Evolutionary conservation across 805 yeast species (phyloP), one percentile per base, ranked within the genome.

Genomic region (Zygotorulaspora chibaensis): DNA sequence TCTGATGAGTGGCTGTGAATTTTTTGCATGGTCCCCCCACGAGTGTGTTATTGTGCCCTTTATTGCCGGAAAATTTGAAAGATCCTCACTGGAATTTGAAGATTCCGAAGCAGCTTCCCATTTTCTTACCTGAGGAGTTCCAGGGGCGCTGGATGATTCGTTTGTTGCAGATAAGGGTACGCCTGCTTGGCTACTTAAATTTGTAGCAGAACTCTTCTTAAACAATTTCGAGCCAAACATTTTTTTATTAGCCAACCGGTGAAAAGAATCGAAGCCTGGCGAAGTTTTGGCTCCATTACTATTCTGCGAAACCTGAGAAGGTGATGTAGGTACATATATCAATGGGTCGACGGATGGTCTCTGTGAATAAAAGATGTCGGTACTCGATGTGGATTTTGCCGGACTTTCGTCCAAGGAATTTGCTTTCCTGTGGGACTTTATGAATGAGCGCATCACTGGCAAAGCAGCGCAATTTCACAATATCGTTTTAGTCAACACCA

Each of bases 11-110:
- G 59, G 54, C 15, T 54, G 56, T 1, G 52, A 52, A 13, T 37
- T 38, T 25, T 55, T 54, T 11, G 50, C 30, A n/a, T 34, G 48
- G 9, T 51, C 57, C 0, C 77, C 78, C 80, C 80, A 75, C 35
- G 73, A 74, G 51, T 75, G 79, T 10, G 73, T 71, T 27, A 76
- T 59, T 11, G 79, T 75, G 7, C 80, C 80, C 28, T 63, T 65
- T 7, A 75, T 75, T 0, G 69, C 59, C 1, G 72, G 69, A 9
- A 63, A 23, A 47, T 44, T 6, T 56, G 54, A 8, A 40, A 40
- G 46, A 13, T 40, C 49, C 7, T 42, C 46, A 12, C 40, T 41
- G 37, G 40, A 29, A 11, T 39, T 41, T 1, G 56, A 45, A 23
- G 45, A 25, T 48, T 57, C 40, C 52, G 63, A 17, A 50, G 62